A percentile compares a stretch with the other conserved stretches of the same genome.
These are phyloP conservation scores for Coemansia sp. DNA, from an alignment of 192 early-diverging fungal species.

Conservation along the genomic window DNA sequence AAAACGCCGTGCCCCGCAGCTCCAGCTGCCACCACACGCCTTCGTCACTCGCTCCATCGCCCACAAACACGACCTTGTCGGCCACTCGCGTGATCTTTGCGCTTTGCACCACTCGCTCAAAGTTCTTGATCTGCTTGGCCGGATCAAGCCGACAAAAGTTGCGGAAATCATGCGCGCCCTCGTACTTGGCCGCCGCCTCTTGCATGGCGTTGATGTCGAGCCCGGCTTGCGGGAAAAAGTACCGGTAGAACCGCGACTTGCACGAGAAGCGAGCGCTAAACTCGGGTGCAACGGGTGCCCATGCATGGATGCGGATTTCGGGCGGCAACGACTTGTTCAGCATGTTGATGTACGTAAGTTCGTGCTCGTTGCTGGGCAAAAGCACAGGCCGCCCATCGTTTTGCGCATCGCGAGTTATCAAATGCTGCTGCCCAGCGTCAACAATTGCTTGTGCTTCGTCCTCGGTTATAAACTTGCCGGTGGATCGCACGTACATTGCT, in stretches of 20 bases:
- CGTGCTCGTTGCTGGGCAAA: constrained; percentile 32
- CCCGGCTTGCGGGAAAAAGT: constrained; percentile 70
- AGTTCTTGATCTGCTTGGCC: constrained; percentile 75
- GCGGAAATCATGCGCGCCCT: constrained; percentile 90
- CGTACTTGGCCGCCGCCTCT: constrained; percentile 63
- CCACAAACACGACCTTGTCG: constrained; percentile 27
- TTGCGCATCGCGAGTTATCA: constrained; percentile 25
- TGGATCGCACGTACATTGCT: constrained; percentile 73
- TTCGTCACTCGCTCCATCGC: constrained; percentile 11
- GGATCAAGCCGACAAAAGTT: constrained; percentile 96
- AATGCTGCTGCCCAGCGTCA: constrained; percentile 1
- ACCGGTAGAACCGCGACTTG: constrained; percentile 80
- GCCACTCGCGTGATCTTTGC: constrained; percentile 61
- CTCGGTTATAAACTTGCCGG: constrained; percentile 42
- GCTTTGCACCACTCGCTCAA: constrained; percentile 70
- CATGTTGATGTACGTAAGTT: constrained; percentile 79
- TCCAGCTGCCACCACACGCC: constrained; percentile 62
- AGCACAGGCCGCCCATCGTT: constrained; percentile 28
- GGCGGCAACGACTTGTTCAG: constrained; percentile 82
- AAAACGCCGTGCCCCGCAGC: constrained; percentile 83
- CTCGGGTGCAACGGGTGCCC: constrained; percentile 72
- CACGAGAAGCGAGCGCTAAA: constrained; percentile 92
- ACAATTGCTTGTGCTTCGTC: constrained; percentile 44
- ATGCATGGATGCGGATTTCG: constrained; percentile 89
- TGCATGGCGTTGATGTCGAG: constrained; percentile 80